Evolutionary conservation across 352 stramenopile species (phyloP), one percentile per base, ranked within the genome.

Genomic region (Pythium rishiriense): DNA sequence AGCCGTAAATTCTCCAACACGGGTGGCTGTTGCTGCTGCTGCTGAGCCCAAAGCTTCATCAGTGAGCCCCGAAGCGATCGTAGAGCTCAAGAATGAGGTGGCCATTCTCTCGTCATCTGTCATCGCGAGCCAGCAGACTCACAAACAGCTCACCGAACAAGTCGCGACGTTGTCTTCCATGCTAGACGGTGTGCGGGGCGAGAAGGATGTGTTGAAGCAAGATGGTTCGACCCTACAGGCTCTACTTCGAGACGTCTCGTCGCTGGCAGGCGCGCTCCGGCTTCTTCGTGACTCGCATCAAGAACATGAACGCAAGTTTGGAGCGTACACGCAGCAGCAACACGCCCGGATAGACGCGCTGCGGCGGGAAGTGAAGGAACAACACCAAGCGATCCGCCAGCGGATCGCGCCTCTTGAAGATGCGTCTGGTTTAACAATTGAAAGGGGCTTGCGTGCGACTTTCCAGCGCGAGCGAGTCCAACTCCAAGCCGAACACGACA

Each of bases 221-320:
- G 45, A 64, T 1, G 45, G 49, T 10, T 22, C 45, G 9, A 41
- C 17, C 29, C 57, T 64, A 3, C 57, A 64, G 21, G 15, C 21
- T 3, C 6, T 57, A 46, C 47, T 64, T 1, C 57, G 46, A 25
- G 57, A 64, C 24, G 57, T 46, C 11, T 31, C 57, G 10, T 64
- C 57, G 22, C 47, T 64, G 9, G 46, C 57, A 6, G 33, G 57
- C 1, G 49, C 57, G 15, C 33, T 64, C 17, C 46, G 25, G 29
- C 0, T 42, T 11, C 24, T 64, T 19, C 46, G 57, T 8, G 57
- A 48, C 4, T 29, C 46, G 0, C 57, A 64, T 33, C 21, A 39
- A 31, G 22, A 64, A 21, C 57, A 64, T 46, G 33, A 56, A 33
- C 29, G 50, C 4, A 19, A 22, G 10, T 64, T 64, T n/a, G 26